Evolutionary conservation across 1,284 basidiomycete genomes (phyloP), one percentile per base, ranked within the genome.

Genomic region (Pholiota adiposa): DNA sequence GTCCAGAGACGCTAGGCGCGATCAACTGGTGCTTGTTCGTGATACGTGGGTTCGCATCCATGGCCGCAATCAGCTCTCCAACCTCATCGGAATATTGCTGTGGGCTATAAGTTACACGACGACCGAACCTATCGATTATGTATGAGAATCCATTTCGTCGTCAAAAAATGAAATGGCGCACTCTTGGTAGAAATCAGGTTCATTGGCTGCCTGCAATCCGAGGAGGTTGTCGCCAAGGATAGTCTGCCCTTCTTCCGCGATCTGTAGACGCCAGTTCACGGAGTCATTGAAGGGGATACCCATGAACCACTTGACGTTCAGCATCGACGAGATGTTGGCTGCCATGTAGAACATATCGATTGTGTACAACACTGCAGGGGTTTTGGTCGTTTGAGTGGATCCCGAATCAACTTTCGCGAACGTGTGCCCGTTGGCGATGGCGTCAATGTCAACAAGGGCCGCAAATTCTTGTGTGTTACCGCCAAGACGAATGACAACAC

Each of bases 381-480:
- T 88, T 63, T 79, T 69, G 0, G 82, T 85, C 8, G 81, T 77
- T 64, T 79, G 79, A 5, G 69, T 67, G 2, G 75, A 68, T 49
- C 75, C 73, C 11, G 67, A 68, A 12, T 73, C 68, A 53, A 79
- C 76, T 67, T 86, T 86, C 46, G 77, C 75, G 29, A 87, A 75
- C 23, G 80, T 77, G 23, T 73, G 74, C 3, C 81, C 78, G 55
- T 78, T 72, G 0, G 72, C 61, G 16, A 83, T 71, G 9, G 76
- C 75, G 31, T 78, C 74, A 18, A 14, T 38, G n/a, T 29, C 31
- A 0, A 84, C 80, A 21, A 86, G 70, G 1, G 76, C 76, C 8
- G 85, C 85, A 33, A 62, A 65, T 33, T 90, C 88, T 66, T 91
- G 88, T 2, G 87, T 87, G 72, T 92, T 92, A 59, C 90, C 90